These are phyloP conservation scores for Penicillium fimorum DNA, from an alignment of 495 filamentous ascomycete genomes.

Conservation along the genomic window DNA sequence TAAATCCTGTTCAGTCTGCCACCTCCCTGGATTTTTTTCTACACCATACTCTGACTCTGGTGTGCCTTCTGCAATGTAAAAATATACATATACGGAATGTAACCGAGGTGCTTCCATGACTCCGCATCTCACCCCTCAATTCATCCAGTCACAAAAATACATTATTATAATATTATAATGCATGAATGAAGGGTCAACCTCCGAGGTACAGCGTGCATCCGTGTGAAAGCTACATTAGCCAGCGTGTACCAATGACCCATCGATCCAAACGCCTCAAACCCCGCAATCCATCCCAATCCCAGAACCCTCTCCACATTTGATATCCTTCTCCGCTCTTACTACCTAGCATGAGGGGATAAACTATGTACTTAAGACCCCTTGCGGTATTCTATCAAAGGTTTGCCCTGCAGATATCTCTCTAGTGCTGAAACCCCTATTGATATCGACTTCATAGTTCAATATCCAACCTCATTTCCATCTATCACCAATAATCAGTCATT, in stretches of 20 bases:
- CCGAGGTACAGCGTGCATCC: neutral
- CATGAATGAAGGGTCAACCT: no score
- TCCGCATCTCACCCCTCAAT: slow-evolving; percentile 2
- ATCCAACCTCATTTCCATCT: neutral
- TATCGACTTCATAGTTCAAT: neutral
- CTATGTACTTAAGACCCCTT: neutral
- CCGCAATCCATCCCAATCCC: neutral
- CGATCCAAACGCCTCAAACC: neutral
- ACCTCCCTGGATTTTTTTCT: neutral
- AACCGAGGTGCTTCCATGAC: neutral
- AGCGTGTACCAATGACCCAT: neutral
- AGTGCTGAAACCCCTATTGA: neutral
- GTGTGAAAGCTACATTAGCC: neutral
- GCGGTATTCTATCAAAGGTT: neutral
- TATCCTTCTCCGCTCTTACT: neutral
- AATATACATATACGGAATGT: neutral
- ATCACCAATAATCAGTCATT: neutral
- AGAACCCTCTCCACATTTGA: neutral
- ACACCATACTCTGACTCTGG: neutral
- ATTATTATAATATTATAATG: neutral
- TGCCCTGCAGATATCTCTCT: neutral
- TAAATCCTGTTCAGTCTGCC: neutral
- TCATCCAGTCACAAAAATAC: neutral
- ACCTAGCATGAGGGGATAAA: neutral
- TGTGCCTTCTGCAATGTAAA: neutral